Percentiles rank a stretch among this genome's conserved stretches.
phyloP scores from a whole-genome alignment of 1,284 basidiomycete species.

The Wolfiporia cocos region DNA sequence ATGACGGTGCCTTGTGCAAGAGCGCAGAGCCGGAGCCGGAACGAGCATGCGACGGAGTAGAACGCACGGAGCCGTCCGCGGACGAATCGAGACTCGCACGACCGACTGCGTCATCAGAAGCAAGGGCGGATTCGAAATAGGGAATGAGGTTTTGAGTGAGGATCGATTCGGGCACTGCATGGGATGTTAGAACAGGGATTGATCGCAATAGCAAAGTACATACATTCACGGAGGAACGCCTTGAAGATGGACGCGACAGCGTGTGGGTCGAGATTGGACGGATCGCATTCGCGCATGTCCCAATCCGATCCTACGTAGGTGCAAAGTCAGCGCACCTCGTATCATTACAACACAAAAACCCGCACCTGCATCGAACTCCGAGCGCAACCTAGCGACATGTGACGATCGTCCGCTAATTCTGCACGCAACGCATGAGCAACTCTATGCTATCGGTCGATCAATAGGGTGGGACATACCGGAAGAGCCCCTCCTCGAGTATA shows the following conservation, averaged over 20 bases:
- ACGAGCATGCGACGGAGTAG: constrained; percentile 20
- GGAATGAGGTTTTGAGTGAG: constrained; percentile 64
- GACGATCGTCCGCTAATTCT: constrained; percentile 72
- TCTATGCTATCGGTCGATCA: neutral
- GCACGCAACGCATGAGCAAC: constrained; percentile 8
- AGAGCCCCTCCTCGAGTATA: constrained; percentile 77
- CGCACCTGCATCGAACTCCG: constrained; percentile 81
- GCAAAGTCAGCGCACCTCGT: neutral
- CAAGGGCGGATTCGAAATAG: constrained; percentile 72
- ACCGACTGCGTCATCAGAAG: constrained; percentile 39
- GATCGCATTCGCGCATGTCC: constrained; percentile 68
- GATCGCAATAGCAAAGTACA: constrained; percentile 24
- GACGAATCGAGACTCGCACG: constrained; percentile 20
- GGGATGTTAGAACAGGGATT: constrained; percentile 6
- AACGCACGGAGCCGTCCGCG: constrained; percentile 7
- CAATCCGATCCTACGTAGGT: constrained; percentile 67
- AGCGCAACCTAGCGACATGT: constrained; percentile 68
- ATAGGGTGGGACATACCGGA: constrained; percentile 42
- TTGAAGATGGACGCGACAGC: constrained; percentile 86
- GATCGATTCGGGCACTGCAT: constrained; percentile 75
- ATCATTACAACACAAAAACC: neutral
- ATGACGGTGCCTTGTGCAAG: constrained; percentile 69
- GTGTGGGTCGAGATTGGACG: constrained; percentile 86
- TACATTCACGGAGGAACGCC: constrained; percentile 74
- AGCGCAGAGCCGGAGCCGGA: constrained; percentile 30